Conservation (phyloP, 139 green algal genomes). For the Coelastrella sp. region DNA sequence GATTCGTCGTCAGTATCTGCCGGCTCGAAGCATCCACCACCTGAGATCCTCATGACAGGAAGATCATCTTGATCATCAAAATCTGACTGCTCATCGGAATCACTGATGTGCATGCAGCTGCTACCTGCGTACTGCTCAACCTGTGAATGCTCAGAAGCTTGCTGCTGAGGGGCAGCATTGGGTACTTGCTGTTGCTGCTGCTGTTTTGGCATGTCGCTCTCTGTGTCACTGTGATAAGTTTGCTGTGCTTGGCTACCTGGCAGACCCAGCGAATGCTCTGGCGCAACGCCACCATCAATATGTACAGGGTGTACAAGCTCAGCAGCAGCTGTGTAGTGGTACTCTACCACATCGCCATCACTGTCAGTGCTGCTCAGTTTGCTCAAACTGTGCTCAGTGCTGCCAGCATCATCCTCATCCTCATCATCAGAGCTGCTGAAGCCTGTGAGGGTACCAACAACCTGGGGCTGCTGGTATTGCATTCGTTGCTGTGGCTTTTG, state of each 20-base stretch:
- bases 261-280: no score
- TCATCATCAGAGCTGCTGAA: background rate
- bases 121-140: background rate
- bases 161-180: background rate
- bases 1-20: background rate
- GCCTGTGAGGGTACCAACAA: background rate
- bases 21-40: background rate
- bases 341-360: background rate
- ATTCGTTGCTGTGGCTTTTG: background rate
- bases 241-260: background rate
- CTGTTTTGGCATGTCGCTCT: background rate
- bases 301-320: background rate
- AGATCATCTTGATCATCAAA: background rate
- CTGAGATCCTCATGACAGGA: constrained; percentile 13
- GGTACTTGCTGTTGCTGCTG: background rate
- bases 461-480: background rate
- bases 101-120: background rate
- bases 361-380: background rate
- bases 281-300: background rate
- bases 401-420: background rate
- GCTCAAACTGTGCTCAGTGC: no score
- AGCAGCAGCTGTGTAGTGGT: background rate
- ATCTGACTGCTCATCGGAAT: background rate
- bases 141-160: background rate
- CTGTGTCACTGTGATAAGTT: background rate